Evolutionary conservation across 306 rosid species (phyloP).

Genomic region (Rosa chinensis): DNA sequence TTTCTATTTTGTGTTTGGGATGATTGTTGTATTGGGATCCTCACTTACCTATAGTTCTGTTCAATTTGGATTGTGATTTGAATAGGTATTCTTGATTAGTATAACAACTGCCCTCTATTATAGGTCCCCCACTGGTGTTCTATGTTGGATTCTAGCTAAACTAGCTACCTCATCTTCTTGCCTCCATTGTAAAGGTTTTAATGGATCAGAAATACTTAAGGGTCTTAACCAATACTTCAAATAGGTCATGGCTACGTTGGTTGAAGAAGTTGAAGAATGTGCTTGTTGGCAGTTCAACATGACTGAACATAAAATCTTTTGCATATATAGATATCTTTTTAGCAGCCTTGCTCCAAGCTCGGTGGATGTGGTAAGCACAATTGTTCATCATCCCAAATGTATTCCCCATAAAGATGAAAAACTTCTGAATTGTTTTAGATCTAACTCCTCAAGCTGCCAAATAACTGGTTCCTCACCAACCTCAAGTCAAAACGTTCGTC

Average conservation of each 20-base stretch:
- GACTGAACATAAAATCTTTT: not conserved
- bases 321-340: not conserved
- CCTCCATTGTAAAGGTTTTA: conserved; percentile 4
- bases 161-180: conserved; percentile 1
- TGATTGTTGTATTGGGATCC: too few relatives aligned
- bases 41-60: too few relatives aligned
- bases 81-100: too few relatives aligned
- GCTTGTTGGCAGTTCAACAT: not conserved
- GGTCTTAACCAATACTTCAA: conserved; percentile 12
- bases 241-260: not conserved
- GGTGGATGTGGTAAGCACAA: not conserved
- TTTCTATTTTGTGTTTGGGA: too few relatives aligned
- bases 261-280: not conserved
- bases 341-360: not conserved
- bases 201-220: not conserved
- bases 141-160: not conserved
- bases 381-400: not conserved
- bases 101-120: not conserved
- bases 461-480: too few relatives aligned
- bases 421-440: not conserved
- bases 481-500: too few relatives aligned
- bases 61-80: too few relatives aligned
- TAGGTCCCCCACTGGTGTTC: conserved; percentile 9
- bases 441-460: not conserved
- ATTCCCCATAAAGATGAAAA: not conserved